These are phyloP conservation scores for Barnettozyma sp. DNA, from an alignment of 805 yeast species.

Conservation along the genomic window DNA sequence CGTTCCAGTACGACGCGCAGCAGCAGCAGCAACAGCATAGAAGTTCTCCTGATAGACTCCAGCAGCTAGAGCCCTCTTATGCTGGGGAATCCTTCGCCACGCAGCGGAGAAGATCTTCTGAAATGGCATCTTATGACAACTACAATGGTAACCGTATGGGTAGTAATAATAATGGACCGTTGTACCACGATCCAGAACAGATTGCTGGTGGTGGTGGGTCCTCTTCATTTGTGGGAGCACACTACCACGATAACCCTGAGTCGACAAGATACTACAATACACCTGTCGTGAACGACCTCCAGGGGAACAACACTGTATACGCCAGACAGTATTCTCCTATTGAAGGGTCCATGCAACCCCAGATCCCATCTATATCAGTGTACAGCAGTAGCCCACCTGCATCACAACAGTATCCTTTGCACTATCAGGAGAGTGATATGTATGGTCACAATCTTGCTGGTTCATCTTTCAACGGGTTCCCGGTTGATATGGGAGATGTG, in stretches of 20 bases:
- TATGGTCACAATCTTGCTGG: conserved; percentile 7
- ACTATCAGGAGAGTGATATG: conserved; percentile 1
- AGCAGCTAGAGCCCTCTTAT: conserved; percentile 13
- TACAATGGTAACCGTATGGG: too few relatives aligned
- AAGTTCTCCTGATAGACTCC: conserved; percentile 18
- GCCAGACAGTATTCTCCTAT: conserved; percentile 24
- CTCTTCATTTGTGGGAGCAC: conserved; percentile 1
- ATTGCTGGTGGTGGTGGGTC: too few relatives aligned
- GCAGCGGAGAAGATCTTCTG: conserved; percentile 15
- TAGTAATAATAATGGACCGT: too few relatives aligned
- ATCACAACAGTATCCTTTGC: too few relatives aligned
- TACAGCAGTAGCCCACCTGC: conserved; percentile 4
- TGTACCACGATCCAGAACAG: too few relatives aligned
- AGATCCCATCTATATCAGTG: conserved; percentile 14
- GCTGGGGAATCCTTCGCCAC: conserved; percentile 12
- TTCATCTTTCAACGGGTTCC: conserved; percentile 13
- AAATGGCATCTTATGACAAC: conserved; percentile 4
- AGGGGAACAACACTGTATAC: background rate
- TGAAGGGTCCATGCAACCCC: conserved; percentile 13
- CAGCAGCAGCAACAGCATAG: conserved; percentile 7
- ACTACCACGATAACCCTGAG: background rate
- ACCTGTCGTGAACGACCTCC: conserved; percentile 5
- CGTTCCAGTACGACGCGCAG: conserved; percentile 6
- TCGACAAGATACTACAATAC: conserved; percentile 9
- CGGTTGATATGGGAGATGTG: conserved; percentile 7